phyloP scores from a whole-genome alignment of 495 filamentous ascomycete species.

The Letharia lupina region DNA sequence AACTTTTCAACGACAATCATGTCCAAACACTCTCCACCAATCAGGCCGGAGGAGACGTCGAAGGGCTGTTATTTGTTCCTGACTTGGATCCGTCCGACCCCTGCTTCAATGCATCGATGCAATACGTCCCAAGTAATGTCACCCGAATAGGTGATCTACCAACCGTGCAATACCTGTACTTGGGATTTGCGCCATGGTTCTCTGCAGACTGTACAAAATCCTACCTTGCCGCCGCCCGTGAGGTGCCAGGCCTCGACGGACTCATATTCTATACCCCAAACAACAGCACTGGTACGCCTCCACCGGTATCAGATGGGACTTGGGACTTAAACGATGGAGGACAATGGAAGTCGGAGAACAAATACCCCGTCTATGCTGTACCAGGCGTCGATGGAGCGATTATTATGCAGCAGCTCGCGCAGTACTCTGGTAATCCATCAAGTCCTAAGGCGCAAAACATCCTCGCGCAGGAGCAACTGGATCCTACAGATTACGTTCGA shows the following conservation, averaged over 20 bases:
- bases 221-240: constrained; percentile 56
- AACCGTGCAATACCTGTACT: constrained; percentile 41
- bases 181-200: constrained; percentile 88
- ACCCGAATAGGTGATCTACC: constrained; percentile 64
- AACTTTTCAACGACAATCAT: constrained; percentile 47
- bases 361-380: constrained; percentile 79
- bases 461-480: constrained; percentile 37
- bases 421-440: constrained; percentile 65
- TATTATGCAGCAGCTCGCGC: constrained; percentile 62
- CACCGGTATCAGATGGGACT: constrained; percentile 42
- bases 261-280: constrained; percentile 68
- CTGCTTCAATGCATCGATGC: constrained; percentile 50
- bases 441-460: constrained; percentile 48
- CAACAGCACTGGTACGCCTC: constrained; percentile 50
- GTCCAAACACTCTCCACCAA: constrained; percentile 65
- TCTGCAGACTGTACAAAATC: constrained; percentile 56
- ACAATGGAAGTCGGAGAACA: constrained; percentile 53
- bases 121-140: constrained; percentile 62
- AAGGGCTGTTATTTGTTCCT: constrained; percentile 79
- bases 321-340: constrained; percentile 62
- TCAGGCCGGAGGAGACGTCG: constrained; percentile 46
- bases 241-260: constrained; percentile 32
- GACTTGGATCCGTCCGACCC: constrained; percentile 45
- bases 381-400: constrained; percentile 53
- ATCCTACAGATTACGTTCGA: constrained; percentile 39